Base-by-base conservation (phyloP, 148 eudicot genomes). In the Chenopodium berlandieri region DNA sequence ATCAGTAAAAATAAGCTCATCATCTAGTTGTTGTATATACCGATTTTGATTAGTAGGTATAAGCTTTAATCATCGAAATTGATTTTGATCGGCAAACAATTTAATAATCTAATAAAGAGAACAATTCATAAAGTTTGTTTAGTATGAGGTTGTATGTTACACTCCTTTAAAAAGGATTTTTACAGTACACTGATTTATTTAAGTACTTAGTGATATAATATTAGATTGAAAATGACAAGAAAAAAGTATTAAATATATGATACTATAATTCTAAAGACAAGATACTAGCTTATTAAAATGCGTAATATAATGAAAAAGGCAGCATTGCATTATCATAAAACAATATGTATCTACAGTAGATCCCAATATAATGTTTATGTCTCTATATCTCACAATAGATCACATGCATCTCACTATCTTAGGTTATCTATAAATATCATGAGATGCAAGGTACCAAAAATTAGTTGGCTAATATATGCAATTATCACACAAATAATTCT, bases 321-420 rank as follows among this genome's bases (percentile, higher is more conserved):
- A 62, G 66, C 7, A 5, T 20, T 62, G 25, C 11, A 62, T 62
- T 69, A 34, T 69, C 73, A 69, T 46, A 31, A 25, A 69, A 31
- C 34, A 34, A 7, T 3, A 32, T 14, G 73, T 16, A 34, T 69
- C 46, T 34, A 32, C 34, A 32, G 37, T 32, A 17, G 73, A 32
- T 34, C 73, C 46, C 44, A 40, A 40, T 40, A 40, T 0, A 69
- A 31, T 20, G 47, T 17, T 69, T 17, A 69, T 69, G 73, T 69
- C 22, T 69, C 73, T 32, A 69, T 69, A 17, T 69, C 44, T 16
- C 73, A 34, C 46, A 5, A 10, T 69, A 34, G 22, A 69, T 13
- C 73, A 69, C 73, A 69, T 69, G 73, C 73, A 69, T 69, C 73
- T 31, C 73, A 34, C 44, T 69, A 9, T 69, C 73, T 62, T 62